A percentile compares a stretch with the other conserved stretches of the same genome.
Conservation (phyloP, 2,329 filamentous ascomycete species). For the Diaporthe australafricana region DNA sequence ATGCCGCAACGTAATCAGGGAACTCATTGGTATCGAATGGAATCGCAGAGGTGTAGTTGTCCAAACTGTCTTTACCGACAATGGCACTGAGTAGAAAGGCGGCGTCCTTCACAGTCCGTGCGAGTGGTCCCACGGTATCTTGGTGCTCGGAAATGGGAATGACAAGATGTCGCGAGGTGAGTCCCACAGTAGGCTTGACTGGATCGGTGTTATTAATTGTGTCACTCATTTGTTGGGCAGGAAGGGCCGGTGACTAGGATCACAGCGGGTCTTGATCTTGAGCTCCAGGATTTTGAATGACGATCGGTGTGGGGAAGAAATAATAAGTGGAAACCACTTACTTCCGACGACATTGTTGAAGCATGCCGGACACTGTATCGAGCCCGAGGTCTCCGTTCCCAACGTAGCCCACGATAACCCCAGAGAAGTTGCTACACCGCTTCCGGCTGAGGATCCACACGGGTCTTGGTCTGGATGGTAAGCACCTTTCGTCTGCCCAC, state of each 20-base stretch:
- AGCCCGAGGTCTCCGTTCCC: constrained; percentile 31
- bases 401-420: constrained; percentile 66
- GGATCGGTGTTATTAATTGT: not conserved
- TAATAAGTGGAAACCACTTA: not conserved
- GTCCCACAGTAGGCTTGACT: constrained; percentile 72
- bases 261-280: not conserved
- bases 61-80: constrained; percentile 67
- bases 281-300: not conserved
- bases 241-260: not conserved
- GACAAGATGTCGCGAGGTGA: constrained; percentile 70
- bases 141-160: constrained; percentile 72
- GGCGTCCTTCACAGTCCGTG: constrained; percentile 61
- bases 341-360: constrained; percentile 31
- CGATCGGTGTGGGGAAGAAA: not conserved
- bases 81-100: constrained; percentile 73
- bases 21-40: constrained; percentile 58
- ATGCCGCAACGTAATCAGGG: constrained; percentile 72
- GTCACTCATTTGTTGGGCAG: not conserved
- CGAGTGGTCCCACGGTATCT: constrained; percentile 68
- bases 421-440: constrained; percentile 68
- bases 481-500: constrained; percentile 71
- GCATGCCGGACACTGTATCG: constrained; percentile 25
- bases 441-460: constrained; percentile 70
- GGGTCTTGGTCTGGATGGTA: constrained; percentile 74
- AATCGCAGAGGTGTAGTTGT: constrained; percentile 73